Percentiles rank a stretch among this genome's conserved stretches.
phyloP scores from a whole-genome alignment of 805 yeast genomes.

The Torulaspora microellipsoides region DNA sequence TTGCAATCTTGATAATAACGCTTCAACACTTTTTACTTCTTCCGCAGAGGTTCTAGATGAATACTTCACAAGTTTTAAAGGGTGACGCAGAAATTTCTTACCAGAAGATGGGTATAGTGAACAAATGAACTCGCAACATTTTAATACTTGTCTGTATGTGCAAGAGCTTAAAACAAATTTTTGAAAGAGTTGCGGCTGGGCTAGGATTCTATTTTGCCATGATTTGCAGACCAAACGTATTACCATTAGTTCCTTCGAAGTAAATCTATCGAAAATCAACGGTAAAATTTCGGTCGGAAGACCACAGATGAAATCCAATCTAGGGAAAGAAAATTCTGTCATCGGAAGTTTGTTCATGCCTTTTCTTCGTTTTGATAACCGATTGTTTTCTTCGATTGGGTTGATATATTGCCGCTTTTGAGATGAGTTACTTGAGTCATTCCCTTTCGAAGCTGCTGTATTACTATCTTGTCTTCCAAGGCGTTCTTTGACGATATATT shows the following conservation, averaged over 20 bases:
- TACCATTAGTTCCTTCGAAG: conserved; percentile 19
- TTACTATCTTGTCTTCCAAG: neutral
- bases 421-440: neutral
- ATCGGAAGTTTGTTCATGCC: too few species aligned
- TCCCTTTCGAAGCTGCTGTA: neutral
- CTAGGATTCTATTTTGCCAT: conserved; percentile 21
- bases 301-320: conserved; percentile 15
- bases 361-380: neutral
- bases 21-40: conserved; percentile 19
- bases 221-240: conserved; percentile 19
- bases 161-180: conserved; percentile 15
- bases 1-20: conserved; percentile 13
- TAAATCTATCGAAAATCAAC: conserved; percentile 16
- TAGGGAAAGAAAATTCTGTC: too few species aligned
- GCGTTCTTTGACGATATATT: conserved; percentile 11
- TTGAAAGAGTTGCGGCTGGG: conserved; percentile 20
- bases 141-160: conserved; percentile 14
- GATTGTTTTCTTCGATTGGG: conserved; percentile 20
- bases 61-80: conserved; percentile 14
- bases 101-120: neutral
- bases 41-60: conserved; percentile 23
- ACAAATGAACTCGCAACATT: conserved; percentile 19
- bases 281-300: conserved; percentile 30
- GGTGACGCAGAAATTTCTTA: neutral
- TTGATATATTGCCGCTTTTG: conserved; percentile 18